Conservation (phyloP, 1,139 yeast genomes). For the Taiozyma onychis region DNA sequence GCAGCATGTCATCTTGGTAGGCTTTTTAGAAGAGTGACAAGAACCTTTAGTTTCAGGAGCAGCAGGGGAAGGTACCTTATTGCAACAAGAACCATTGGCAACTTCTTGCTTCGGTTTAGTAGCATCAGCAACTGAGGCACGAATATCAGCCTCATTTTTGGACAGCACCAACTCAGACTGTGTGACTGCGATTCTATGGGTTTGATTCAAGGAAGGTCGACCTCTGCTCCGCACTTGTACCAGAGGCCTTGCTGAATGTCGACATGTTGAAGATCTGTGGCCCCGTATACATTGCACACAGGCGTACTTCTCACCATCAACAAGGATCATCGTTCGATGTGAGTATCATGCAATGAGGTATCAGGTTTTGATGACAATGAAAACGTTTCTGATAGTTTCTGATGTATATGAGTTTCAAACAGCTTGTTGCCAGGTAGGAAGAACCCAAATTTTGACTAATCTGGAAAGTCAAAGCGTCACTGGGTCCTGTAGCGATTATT, state of each 20-base stretch:
- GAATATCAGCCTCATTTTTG: constrained; percentile 14
- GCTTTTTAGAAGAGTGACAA: neutral
- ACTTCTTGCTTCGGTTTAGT: neutral
- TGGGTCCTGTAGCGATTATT: neutral
- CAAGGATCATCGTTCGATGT: constrained; percentile 57
- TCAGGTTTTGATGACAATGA: neutral
- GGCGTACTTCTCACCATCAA: constrained; percentile 83
- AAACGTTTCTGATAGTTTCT: neutral
- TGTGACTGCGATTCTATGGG: constrained; percentile 45
- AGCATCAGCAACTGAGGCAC: constrained; percentile 1
- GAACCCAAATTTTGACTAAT: neutral
- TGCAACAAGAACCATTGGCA: neutral
- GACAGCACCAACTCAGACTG: constrained; percentile 15
- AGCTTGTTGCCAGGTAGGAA: neutral
- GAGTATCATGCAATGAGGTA: neutral
- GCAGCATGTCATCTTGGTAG: constrained; percentile 3
- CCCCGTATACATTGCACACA: constrained; percentile 92
- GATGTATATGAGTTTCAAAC: neutral
- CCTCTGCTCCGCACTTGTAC: constrained; percentile 53
- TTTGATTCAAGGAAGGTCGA: constrained; percentile 44
- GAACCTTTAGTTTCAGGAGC: neutral
- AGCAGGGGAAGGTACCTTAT: neutral
- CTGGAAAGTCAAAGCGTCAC: neutral
- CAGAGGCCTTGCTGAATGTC: constrained; percentile 61
- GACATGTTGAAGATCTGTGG: constrained; percentile 84